Percentiles rank a stretch among this genome's conserved stretches.
These are phyloP conservation scores for Leishmania martiniquensis DNA, from an alignment of 208 protist species.

Conservation along the genomic window DNA sequence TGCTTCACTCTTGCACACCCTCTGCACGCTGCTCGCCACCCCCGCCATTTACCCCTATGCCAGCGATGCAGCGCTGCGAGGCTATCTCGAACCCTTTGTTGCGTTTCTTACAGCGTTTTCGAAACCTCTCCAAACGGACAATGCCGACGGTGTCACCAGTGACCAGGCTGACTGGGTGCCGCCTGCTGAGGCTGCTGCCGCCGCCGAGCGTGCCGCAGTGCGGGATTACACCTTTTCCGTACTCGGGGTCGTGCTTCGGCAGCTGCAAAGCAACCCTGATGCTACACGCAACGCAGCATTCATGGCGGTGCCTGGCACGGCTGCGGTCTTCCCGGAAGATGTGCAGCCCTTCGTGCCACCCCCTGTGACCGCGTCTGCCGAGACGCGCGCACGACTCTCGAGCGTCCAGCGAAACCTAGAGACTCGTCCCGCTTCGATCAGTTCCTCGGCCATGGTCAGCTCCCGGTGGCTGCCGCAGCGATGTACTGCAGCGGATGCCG, in stretches of 20 bases:
- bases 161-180: background rate
- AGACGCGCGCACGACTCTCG: slow-evolving; percentile 1
- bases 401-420: slow-evolving; percentile 4
- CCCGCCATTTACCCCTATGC: slow-evolving; percentile 83
- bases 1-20: slow-evolving; percentile 74
- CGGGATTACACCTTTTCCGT: slow-evolving; percentile 33
- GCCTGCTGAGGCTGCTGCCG: slow-evolving; percentile 12
- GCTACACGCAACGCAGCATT: slow-evolving; percentile 71
- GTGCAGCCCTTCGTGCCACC: slow-evolving; percentile 25
- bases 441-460: background rate
- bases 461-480: slow-evolving; percentile 35
- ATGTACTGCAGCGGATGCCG: slow-evolving; percentile 33
- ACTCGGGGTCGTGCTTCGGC: slow-evolving; percentile 72
- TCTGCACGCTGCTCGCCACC: slow-evolving; percentile 56
- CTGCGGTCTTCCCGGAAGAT: slow-evolving; percentile 59
- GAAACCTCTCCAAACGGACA: background rate
- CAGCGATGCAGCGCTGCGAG: slow-evolving; percentile 58
- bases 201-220: slow-evolving; percentile 34
- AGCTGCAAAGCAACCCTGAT: slow-evolving; percentile 82
- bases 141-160: background rate
- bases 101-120: slow-evolving; percentile 49
- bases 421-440: background rate
- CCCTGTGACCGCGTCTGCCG: background rate
- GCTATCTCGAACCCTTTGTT: slow-evolving; percentile 50
- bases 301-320: slow-evolving; percentile 49